These are phyloP conservation scores for Colletotrichum australisinense DNA, from an alignment of 2,329 filamentous ascomycete genomes.

Conservation along the genomic window DNA sequence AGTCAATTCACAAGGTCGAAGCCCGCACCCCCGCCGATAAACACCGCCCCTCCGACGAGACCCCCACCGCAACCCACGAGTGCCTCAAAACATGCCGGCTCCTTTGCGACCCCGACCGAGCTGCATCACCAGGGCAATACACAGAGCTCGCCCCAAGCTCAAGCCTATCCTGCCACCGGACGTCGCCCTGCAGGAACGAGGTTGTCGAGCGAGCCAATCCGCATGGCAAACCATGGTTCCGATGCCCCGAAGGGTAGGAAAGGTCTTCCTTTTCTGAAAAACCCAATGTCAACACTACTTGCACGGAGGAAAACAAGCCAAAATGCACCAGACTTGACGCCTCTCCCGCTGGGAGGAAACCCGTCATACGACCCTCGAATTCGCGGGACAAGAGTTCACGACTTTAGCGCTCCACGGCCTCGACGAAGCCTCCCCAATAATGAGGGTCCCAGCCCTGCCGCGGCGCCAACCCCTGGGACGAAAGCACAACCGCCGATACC, in stretches of 20 bases:
- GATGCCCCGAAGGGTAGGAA: conserved; percentile 63
- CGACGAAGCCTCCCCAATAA: conserved; percentile 51
- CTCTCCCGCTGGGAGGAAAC: conserved; percentile 51
- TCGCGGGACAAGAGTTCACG: conserved; percentile 72
- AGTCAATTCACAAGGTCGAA: conserved; percentile 43
- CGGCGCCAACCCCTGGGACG: conserved; percentile 1
- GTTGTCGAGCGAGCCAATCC: conserved; percentile 50
- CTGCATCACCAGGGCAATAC: conserved; percentile 45
- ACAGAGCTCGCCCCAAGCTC: conserved; percentile 9
- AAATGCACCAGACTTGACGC: conserved; percentile 54
- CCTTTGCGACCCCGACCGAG: conserved; percentile 63
- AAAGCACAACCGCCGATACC: conserved; percentile 16
- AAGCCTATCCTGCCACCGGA: conserved; percentile 41
- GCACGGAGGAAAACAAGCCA: conserved; percentile 67
- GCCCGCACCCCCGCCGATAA: conserved; percentile 49
- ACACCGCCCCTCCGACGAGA: conserved; percentile 46
- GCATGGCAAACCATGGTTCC: conserved; percentile 43
- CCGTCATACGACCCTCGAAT: conserved; percentile 72
- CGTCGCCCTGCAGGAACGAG: conserved; percentile 57
- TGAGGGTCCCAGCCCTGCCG: conserved; percentile 20
- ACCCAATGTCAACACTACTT: conserved; percentile 69
- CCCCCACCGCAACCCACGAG: conserved; percentile 43
- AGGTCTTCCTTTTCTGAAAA: conserved; percentile 68
- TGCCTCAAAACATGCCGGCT: conserved; percentile 48
- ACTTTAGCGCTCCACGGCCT: conserved; percentile 71